Percentiles rank a stretch among this genome's conserved stretches.
Evolutionary conservation across 148 eudicot genomes (phyloP).

Genomic region (Rhododendron ovatum): DNA sequence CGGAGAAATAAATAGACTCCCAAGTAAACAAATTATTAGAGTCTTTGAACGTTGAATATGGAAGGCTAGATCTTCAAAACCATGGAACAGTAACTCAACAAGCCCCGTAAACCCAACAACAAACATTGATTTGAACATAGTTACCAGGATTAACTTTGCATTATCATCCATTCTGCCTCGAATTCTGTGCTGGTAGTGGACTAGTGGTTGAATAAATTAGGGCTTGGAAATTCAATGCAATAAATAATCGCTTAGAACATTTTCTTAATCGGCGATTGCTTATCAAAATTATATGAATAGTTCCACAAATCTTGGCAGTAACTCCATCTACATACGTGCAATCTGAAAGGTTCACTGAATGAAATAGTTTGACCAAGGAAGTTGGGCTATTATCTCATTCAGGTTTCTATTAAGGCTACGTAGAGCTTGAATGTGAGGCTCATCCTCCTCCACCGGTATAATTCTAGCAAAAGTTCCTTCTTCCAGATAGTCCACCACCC

Average conservation of each 20-base stretch:
- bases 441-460: slow-evolving; percentile 54
- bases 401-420: slow-evolving; percentile 53
- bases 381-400: slow-evolving; percentile 42
- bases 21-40: too few relatives aligned
- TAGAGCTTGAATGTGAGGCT: slow-evolving; percentile 61
- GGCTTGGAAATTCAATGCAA: not conserved
- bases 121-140: too few relatives aligned
- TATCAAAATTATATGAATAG: not conserved
- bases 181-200: too few relatives aligned
- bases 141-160: too few relatives aligned
- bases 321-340: not conserved
- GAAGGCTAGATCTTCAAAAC: too few relatives aligned
- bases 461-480: slow-evolving; percentile 62
- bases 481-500: slow-evolving; percentile 59
- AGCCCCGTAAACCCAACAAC: too few relatives aligned
- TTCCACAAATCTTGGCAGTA: not conserved
- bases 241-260: not conserved
- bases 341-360: slow-evolving; percentile 29
- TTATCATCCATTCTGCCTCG: too few relatives aligned
- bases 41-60: too few relatives aligned
- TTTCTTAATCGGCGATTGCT: not conserved
- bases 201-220: too few relatives aligned
- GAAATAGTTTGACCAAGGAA: slow-evolving; percentile 62
- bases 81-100: too few relatives aligned
- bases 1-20: too few relatives aligned